Evolutionary conservation across 2,329 filamentous ascomycete genomes (phyloP), one percentile per base, ranked within the genome.

Genomic region (Sporothrix curviconia): DNA sequence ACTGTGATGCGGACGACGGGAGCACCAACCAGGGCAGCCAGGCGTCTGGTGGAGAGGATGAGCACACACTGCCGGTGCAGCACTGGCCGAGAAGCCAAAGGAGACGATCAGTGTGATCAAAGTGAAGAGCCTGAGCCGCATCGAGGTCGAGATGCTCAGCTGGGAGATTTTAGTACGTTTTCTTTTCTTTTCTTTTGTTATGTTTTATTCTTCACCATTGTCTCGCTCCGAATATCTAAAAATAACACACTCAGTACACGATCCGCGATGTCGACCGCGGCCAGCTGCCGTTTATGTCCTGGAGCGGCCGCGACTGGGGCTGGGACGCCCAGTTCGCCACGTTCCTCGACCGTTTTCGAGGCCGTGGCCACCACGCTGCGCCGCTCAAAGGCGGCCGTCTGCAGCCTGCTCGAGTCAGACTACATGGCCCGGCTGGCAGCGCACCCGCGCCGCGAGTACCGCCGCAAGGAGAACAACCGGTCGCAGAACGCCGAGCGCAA

Each of bases 391-490:
- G 63, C 63, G 3, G 57, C 59, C 32, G 63, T 64, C 6, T 59
- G 59, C 52, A 61, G 62, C 34, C 54, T 64, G 43, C 56, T 64
- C 4, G 61, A 61, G 53, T 61, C 60, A 2, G 46, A 55, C 50
- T 62, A 63, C 37, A 47, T 56, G 52, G 57, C 57, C 14, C 62
- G 63, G 15, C 58, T 64, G 32, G 60, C 52, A 2, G 55, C 60
- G 0, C 62, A 64, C 36, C 63, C 63, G 34, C 46, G 30, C 7
- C 59, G 60, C 50, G 63, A 64, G 57, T 56, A 56, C 43, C 58
- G 59, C 42, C 61, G 63, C 42, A 64, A 64, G 52, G 56, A 59
- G 28, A 61, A 60, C 59, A 64, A 64, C 43, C 61, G 60, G 5
- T 52, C 57, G 19, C 63, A 64, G 32, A 64, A 64, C 52, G 57